Percentiles rank a stretch among this genome's conserved stretches.
These are phyloP conservation scores for Sarocladium oryzae DNA, from an alignment of 2,329 filamentous ascomycete species.

Conservation along the genomic window DNA sequence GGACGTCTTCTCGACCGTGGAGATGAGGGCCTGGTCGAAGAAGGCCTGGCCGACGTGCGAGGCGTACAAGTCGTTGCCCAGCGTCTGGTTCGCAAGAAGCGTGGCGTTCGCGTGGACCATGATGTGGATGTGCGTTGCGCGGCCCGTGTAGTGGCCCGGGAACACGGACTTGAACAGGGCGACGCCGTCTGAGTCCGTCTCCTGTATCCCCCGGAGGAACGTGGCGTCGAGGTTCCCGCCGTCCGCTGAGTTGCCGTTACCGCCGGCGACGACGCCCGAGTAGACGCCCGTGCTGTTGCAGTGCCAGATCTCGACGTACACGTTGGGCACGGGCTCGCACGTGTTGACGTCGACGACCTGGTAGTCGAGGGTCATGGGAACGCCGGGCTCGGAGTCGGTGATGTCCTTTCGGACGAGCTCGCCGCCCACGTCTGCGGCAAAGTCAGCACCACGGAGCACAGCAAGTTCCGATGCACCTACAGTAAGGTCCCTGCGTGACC, in stretches of 20 bases:
- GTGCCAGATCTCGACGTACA: constrained; percentile 38
- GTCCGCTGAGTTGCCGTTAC: constrained; percentile 38
- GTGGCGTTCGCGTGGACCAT: constrained; percentile 32
- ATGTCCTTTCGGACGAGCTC: constrained; percentile 30
- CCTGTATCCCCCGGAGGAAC: constrained; percentile 31
- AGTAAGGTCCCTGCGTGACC: constrained; percentile 42
- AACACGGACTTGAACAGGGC: constrained; percentile 36
- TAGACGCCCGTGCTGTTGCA: constrained; percentile 41
- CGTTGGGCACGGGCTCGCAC: constrained; percentile 31
- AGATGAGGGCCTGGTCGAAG: constrained; percentile 53
- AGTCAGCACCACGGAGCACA: constrained; percentile 29
- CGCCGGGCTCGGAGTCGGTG: constrained; percentile 32
- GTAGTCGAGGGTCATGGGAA: constrained; percentile 34
- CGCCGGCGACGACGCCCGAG: constrained; percentile 29
- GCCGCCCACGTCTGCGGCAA: constrained; percentile 21
- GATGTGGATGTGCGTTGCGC: constrained; percentile 42
- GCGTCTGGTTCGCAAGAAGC: constrained; percentile 25
- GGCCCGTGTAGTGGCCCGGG: constrained; percentile 37
- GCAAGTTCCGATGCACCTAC: constrained; percentile 26
- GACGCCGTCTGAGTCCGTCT: constrained; percentile 35
- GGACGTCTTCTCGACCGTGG: constrained; percentile 38
- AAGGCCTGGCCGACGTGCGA: constrained; percentile 60
- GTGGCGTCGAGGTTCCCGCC: constrained; percentile 24
- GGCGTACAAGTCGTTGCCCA: constrained; percentile 30
- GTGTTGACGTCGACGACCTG: constrained; percentile 36